Conservation (phyloP, 129 eudicot genomes). For the Chrysanthemum lavandulifolium region DNA sequence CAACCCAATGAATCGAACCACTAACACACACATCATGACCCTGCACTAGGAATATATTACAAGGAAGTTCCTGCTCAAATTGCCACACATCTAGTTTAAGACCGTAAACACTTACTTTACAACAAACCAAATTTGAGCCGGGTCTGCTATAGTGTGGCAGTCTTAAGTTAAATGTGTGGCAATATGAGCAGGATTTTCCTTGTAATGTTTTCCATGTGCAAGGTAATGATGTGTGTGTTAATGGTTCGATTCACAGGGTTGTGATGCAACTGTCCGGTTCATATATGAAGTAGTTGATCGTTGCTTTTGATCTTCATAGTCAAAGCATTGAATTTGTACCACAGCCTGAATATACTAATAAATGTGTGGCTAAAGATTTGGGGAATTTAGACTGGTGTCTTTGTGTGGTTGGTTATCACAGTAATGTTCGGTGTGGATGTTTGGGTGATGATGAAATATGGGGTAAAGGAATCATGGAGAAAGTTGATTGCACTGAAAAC, state of each 20-base stretch:
- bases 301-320: constrained; percentile 27
- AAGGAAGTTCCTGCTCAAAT: neutral
- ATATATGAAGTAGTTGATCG: constrained; percentile 5
- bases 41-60: no score
- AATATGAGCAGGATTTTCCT: neutral
- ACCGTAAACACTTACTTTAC: neutral
- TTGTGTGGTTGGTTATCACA: constrained; percentile 25
- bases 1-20: constrained; percentile 31
- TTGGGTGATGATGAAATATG: constrained; percentile 35
- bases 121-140: neutral
- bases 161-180: neutral
- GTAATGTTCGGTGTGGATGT: constrained; percentile 24
- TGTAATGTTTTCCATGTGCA: neutral
- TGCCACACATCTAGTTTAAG: neutral
- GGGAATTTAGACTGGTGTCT: constrained; percentile 28
- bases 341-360: constrained; percentile 17
- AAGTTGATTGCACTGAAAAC: constrained; percentile 14
- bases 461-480: constrained; percentile 39
- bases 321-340: constrained; percentile 22
- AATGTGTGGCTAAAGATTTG: constrained; percentile 13
- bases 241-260: constrained; percentile 27
- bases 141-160: neutral
- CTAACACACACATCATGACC: constrained; percentile 13
- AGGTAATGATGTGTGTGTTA: constrained; percentile 13
- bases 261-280: neutral